Evolutionary conservation across 1,284 basidiomycete species (phyloP).

Genomic region (Coniferiporia weirii): DNA sequence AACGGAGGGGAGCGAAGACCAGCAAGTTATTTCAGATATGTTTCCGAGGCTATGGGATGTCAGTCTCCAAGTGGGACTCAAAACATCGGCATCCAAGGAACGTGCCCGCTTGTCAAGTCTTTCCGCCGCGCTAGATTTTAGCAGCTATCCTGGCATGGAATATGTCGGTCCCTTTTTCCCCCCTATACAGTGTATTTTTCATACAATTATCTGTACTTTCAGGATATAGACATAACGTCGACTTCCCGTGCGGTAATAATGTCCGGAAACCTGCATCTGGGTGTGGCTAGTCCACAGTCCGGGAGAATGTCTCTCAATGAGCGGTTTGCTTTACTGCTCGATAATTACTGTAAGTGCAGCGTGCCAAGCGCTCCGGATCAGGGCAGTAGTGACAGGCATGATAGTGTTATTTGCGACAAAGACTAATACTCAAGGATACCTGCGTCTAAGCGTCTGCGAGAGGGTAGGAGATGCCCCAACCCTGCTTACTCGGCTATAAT

Average conservation of each 20-base stretch:
- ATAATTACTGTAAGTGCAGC: conserved; percentile 1
- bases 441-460: not conserved
- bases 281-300: not conserved
- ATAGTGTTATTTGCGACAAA: not conserved
- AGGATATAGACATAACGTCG: conserved; percentile 3
- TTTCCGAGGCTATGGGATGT: conserved; percentile 6
- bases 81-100: conserved; percentile 1
- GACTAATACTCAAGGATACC: not conserved
- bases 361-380: not conserved
- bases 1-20: not conserved
- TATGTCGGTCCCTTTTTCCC: not conserved
- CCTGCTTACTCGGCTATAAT: not conserved
- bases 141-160: not conserved
- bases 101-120: conserved; percentile 2
- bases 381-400: not conserved
- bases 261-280: not conserved
- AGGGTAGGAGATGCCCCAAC: not conserved
- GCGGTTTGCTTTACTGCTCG: not conserved
- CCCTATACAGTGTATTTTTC: not conserved
- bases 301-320: not conserved
- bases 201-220: not conserved
- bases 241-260: not conserved
- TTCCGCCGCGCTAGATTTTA: conserved; percentile 4
- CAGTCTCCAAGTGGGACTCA: not conserved
- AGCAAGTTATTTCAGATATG: not conserved